These are phyloP conservation scores for Exophiala dermatitidis DNA, from an alignment of 2,329 filamentous ascomycete genomes.

Conservation along the genomic window DNA sequence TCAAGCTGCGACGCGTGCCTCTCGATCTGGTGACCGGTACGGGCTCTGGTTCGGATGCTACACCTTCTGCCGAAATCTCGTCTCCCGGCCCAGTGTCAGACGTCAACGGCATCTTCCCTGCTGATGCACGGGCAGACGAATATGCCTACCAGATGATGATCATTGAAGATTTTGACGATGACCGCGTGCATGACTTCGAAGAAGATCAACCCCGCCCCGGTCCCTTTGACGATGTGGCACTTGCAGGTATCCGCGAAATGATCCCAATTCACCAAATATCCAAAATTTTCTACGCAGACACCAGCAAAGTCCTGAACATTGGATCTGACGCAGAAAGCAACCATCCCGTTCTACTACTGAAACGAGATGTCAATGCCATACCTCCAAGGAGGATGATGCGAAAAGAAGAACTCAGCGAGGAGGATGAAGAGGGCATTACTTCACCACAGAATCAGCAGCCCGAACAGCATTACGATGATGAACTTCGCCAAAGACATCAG, in stretches of 20 bases:
- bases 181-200: conserved; percentile 59
- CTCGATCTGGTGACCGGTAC: conserved; percentile 42
- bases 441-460: conserved; percentile 27
- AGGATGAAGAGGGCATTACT: conserved; percentile 28
- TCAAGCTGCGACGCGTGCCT: conserved; percentile 69
- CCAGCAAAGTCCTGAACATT: conserved; percentile 81
- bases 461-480: conserved; percentile 12
- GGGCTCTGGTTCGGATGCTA: conserved; percentile 30
- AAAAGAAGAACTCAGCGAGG: conserved; percentile 31
- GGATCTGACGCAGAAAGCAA: conserved; percentile 60
- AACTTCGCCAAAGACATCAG: conserved; percentile 25
- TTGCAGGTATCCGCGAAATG: conserved; percentile 59
- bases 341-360: conserved; percentile 66
- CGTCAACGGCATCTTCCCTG: conserved; percentile 29
- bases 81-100: neutral
- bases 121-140: conserved; percentile 48
- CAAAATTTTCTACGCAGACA: conserved; percentile 90
- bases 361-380: conserved; percentile 60
- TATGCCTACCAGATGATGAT: conserved; percentile 77
- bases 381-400: conserved; percentile 55
- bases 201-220: conserved; percentile 51
- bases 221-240: conserved; percentile 53
- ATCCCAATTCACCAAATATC: conserved; percentile 68
- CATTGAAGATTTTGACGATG: conserved; percentile 73
- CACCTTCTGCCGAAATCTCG: conserved; percentile 29